Evolutionary conservation across 371 early-diverging fungal species (phyloP).

Genomic region (Encephalitozoon intestinalis): DNA sequence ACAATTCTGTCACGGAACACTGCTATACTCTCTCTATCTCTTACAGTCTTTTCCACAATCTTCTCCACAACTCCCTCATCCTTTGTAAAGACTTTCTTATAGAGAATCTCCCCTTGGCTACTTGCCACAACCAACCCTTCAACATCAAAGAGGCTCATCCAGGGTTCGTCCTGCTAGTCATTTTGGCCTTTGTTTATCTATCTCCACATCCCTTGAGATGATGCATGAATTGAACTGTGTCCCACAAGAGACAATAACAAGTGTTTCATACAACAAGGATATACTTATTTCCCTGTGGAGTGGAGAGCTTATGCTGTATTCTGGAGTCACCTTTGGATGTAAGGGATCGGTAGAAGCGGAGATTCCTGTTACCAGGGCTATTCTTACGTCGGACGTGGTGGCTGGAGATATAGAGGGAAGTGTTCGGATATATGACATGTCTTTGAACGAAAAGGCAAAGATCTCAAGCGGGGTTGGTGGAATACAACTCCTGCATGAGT

Average conservation of each 20-base stretch:
- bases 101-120: conserved; percentile 3
- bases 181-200: conserved; percentile 4
- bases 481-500: neutral
- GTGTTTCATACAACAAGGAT: neutral
- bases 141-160: conserved; percentile 26
- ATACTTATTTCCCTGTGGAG: neutral
- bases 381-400: neutral
- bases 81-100: conserved; percentile 6
- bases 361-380: neutral
- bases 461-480: neutral
- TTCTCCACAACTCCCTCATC: neutral
- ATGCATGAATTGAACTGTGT: neutral
- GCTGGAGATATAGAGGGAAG: neutral
- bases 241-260: conserved; percentile 1
- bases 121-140: conserved; percentile 21
- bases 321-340: neutral
- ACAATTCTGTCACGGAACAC: conserved; percentile 42
- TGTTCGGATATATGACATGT: neutral
- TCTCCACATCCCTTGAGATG: neutral
- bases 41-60: neutral
- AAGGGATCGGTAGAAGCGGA: neutral
- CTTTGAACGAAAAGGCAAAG: neutral
- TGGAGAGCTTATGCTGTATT: neutral
- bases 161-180: neutral
- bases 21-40: conserved; percentile 13